Conservation (phyloP, 176 grass and related monocot species). For the Miscanthus lutarioriparius region DNA sequence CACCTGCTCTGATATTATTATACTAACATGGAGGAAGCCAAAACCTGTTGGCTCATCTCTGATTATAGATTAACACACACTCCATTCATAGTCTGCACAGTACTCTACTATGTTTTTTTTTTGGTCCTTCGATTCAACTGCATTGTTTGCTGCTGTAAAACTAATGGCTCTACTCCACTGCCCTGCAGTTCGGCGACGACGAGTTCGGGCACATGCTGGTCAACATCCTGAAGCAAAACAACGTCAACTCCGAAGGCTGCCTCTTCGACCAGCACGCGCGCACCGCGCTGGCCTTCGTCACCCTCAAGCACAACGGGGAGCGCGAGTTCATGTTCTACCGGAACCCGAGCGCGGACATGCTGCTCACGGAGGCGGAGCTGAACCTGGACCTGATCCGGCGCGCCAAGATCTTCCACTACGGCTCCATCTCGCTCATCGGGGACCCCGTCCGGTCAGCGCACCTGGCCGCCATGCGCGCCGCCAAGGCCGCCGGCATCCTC, state of each 20-base stretch:
- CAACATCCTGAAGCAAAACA: constrained; percentile 80
- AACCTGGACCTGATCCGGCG: constrained; percentile 68
- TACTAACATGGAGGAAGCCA: too few relatives aligned
- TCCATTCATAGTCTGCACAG: too few relatives aligned
- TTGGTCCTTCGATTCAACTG: too few relatives aligned
- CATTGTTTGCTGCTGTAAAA: neutral
- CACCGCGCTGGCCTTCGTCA: constrained; percentile 85
- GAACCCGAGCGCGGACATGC: constrained; percentile 88
- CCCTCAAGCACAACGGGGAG: constrained; percentile 69
- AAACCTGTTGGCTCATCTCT: too few relatives aligned
- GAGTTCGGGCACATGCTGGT: constrained; percentile 95
- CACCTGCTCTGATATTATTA: too few relatives aligned
- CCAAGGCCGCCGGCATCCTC: constrained; percentile 68
- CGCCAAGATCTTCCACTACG: constrained; percentile 88
- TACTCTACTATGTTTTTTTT: too few relatives aligned
- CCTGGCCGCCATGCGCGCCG: constrained; percentile 78
- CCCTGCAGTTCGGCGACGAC: constrained; percentile 71
- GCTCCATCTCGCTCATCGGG: constrained; percentile 84
- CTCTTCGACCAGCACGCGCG: constrained; percentile 78
- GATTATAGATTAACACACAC: too few relatives aligned
- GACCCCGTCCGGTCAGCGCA: constrained; percentile 80
- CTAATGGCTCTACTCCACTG: neutral
- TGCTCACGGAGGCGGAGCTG: constrained; percentile 68
- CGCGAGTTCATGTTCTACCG: constrained; percentile 99
- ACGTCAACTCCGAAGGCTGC: constrained; percentile 59